These are phyloP conservation scores for Xerocomus nothofagi DNA, from an alignment of 1,284 basidiomycete species.

Conservation along the genomic window DNA sequence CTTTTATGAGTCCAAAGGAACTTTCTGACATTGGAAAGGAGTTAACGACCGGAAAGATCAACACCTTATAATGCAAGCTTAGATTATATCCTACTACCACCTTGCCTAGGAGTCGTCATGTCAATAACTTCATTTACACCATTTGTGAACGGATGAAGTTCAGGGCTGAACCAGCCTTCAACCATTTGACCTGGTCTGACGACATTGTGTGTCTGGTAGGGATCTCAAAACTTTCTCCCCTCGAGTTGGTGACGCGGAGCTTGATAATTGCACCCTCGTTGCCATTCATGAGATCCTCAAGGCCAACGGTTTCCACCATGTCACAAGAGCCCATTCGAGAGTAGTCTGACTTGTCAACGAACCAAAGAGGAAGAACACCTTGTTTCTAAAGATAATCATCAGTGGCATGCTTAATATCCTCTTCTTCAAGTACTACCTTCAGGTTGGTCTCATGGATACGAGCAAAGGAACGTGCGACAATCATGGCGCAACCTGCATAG, in stretches of 20 bases:
- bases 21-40: conserved; percentile 28
- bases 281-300: conserved; percentile 53
- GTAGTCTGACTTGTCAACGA: conserved; percentile 86
- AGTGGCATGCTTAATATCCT: neutral
- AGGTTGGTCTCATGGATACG: conserved; percentile 99
- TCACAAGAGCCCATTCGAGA: conserved; percentile 81
- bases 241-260: conserved; percentile 69
- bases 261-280: conserved; percentile 52
- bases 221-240: conserved; percentile 68
- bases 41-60: conserved; percentile 8
- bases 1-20: conserved; percentile 25
- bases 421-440: conserved; percentile 56
- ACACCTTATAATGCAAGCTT: conserved; percentile 4
- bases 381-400: conserved; percentile 69
- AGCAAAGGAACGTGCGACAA: conserved; percentile 91
- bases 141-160: conserved; percentile 75
- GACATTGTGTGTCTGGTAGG: conserved; percentile 87
- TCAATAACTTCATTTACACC: conserved; percentile 13
- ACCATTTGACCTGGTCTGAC: conserved; percentile 84
- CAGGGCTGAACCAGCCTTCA: conserved; percentile 82
- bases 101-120: neutral
- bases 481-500: conserved; percentile 70
- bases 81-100: conserved; percentile 1
- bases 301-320: conserved; percentile 33
- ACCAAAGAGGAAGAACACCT: conserved; percentile 91